Conservation (phyloP, 2,329 filamentous ascomycete genomes). For the Hysterium pulicare region DNA sequence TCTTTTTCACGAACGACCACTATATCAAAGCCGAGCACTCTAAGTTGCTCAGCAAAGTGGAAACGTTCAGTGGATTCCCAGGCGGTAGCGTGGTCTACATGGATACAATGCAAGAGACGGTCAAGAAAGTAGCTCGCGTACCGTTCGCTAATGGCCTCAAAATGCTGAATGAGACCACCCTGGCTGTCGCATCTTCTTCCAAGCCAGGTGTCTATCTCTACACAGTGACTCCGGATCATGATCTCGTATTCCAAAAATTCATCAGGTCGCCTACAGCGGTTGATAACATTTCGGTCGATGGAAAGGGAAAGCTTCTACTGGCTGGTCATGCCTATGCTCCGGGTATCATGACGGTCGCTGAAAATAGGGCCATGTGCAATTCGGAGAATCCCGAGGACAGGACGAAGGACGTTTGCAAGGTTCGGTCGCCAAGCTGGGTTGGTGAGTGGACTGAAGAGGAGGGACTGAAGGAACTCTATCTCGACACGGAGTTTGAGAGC, state of each 20-base stretch:
- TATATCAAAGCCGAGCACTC: constrained; percentile 27
- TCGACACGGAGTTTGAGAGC: constrained; percentile 35
- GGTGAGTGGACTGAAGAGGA: constrained; percentile 38
- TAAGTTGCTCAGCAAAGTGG: constrained; percentile 29
- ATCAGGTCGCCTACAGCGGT: constrained; percentile 30
- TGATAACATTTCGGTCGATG: constrained; percentile 41
- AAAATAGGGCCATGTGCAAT: constrained; percentile 16
- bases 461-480: constrained; percentile 36
- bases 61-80: constrained; percentile 38
- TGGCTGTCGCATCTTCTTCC: constrained; percentile 40
- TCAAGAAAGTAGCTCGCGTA: constrained; percentile 26
- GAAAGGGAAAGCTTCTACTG: constrained; percentile 36
- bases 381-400: constrained; percentile 13
- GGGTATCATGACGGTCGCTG: constrained; percentile 21
- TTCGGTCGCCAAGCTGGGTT: constrained; percentile 33
- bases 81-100: constrained; percentile 38
- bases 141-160: constrained; percentile 44
- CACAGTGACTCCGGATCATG: constrained; percentile 10
- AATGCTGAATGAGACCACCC: constrained; percentile 31
- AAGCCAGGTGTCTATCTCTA: constrained; percentile 36
- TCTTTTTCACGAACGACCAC: constrained; percentile 45
- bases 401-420: constrained; percentile 18
- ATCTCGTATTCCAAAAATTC: constrained; percentile 10
- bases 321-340: constrained; percentile 41
- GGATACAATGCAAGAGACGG: constrained; percentile 16